Percentiles rank a stretch among this genome's conserved stretches.
Evolutionary conservation across 805 yeast genomes (phyloP).

Genomic region (Dipodascopsis tothii): DNA sequence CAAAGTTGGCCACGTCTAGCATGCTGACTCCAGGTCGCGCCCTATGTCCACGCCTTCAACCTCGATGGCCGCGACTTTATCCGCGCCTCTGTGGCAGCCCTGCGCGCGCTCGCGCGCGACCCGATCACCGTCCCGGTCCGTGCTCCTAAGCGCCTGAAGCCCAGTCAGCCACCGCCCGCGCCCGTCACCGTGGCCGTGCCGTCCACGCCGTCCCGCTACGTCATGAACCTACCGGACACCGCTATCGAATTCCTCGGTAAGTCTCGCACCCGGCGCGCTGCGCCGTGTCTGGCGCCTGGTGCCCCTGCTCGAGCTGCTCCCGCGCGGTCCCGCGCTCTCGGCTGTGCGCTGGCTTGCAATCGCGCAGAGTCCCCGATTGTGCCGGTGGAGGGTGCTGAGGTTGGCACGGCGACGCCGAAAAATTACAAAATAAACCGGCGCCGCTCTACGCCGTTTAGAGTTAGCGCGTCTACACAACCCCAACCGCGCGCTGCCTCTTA

Average conservation of each 20-base stretch:
- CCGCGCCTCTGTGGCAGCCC: constrained; percentile 45
- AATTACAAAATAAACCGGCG: no score
- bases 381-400: no score
- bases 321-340: no score
- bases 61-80: constrained; percentile 82
- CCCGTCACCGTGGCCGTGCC: constrained; percentile 36
- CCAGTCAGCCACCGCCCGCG: background rate
- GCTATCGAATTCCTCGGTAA: constrained; percentile 60
- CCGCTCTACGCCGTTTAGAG: no score
- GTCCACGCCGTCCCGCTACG: constrained; percentile 57
- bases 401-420: no score
- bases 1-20: constrained; percentile 14
- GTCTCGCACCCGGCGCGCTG: no score
- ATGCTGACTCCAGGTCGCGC: constrained; percentile 14
- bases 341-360: no score
- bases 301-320: no score
- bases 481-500: no score
- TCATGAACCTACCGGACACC: constrained; percentile 92
- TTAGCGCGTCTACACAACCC: no score
- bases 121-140: background rate
- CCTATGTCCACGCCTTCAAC: constrained; percentile 57
- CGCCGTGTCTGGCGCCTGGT: background rate
- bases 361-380: no score
- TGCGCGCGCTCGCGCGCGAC: constrained; percentile 39
- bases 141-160: background rate